Conservation (phyloP, 2,329 filamentous ascomycete species). For the Alternaria brassicae region DNA sequence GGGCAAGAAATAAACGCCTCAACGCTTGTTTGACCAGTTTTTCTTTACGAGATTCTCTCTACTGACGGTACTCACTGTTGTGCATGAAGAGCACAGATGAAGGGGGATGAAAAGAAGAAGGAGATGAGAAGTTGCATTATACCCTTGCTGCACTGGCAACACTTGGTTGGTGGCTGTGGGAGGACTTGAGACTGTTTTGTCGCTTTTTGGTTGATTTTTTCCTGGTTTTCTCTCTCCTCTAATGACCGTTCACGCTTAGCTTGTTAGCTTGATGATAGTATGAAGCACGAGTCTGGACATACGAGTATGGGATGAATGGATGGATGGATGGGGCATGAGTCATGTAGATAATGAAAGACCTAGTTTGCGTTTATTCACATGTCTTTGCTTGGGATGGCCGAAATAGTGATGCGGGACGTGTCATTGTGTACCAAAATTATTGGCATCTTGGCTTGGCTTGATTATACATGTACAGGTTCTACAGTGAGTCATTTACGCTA, state of each 20-base stretch:
- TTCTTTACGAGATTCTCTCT: not conserved
- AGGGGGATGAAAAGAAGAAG: not conserved
- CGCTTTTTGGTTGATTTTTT: not conserved
- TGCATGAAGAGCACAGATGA: not conserved
- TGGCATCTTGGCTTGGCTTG: no score
- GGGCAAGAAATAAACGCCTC: constrained; percentile 24
- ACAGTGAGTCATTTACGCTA: no score
- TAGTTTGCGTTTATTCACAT: not conserved
- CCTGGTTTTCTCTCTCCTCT: not conserved
- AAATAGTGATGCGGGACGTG: not conserved
- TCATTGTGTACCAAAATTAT: not conserved
- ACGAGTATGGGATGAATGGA: constrained; percentile 4
- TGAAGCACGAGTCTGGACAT: not conserved
- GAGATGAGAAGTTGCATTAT: constrained; percentile 10
- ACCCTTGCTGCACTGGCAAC: constrained; percentile 11
- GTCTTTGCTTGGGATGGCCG: not conserved
- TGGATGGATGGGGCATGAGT: not conserved
- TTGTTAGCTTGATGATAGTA: not conserved
- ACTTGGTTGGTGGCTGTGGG: constrained; percentile 5
- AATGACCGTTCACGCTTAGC: constrained; percentile 2
- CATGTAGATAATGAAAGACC: constrained; percentile 9
- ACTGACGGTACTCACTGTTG: not conserved
- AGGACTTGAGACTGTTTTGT: constrained; percentile 8
- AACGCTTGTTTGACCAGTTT: not conserved
- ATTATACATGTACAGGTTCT: no score